Conservation (phyloP, 805 yeast genomes). For the Sungouiella thailandica region DNA sequence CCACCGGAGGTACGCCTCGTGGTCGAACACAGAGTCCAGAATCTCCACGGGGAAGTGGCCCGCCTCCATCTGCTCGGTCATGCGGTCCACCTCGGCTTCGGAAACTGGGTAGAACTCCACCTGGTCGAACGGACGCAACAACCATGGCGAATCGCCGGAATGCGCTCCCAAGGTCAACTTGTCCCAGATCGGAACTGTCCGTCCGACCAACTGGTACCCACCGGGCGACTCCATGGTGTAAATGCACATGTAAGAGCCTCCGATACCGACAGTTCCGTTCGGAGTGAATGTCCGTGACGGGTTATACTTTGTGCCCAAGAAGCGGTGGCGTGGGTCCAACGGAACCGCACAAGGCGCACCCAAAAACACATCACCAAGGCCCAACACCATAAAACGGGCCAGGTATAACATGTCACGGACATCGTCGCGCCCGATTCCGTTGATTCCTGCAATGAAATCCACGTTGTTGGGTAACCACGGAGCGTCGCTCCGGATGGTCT, state of each 20-base stretch:
- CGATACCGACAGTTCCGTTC: slow-evolving; percentile 95
- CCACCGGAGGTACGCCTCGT: slow-evolving; percentile 74
- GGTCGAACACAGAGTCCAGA: slow-evolving; percentile 77
- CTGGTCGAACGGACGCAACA: slow-evolving; percentile 88
- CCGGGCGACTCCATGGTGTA: slow-evolving; percentile 98
- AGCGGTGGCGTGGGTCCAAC: slow-evolving; percentile 90
- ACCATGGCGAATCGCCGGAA: slow-evolving; percentile 68
- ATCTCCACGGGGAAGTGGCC: slow-evolving; percentile 77
- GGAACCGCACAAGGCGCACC: slow-evolving; percentile 99
- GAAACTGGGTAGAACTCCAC: slow-evolving; percentile 89
- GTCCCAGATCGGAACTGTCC: slow-evolving; percentile 98
- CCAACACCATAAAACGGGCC: slow-evolving; percentile 88
- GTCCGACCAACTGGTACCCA: slow-evolving; percentile 94
- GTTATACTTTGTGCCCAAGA: slow-evolving; percentile 89
- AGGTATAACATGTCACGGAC: slow-evolving; percentile 82
- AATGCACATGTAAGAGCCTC: slow-evolving; percentile 98
- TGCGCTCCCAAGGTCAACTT: slow-evolving; percentile 75
- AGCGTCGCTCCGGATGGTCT: slow-evolving; percentile 87
- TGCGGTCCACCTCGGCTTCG: slow-evolving; percentile 73
- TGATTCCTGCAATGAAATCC: slow-evolving; percentile 87
- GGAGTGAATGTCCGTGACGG: slow-evolving; percentile 96
- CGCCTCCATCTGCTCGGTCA: slow-evolving; percentile 68
- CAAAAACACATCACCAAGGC: slow-evolving; percentile 93
- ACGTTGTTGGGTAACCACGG: slow-evolving; percentile 99
- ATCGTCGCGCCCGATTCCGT: slow-evolving; percentile 69